Evolutionary conservation across 768 basidiomycete genomes (phyloP), one percentile per base, ranked within the genome.

Genomic region (Boletus barrowsii): DNA sequence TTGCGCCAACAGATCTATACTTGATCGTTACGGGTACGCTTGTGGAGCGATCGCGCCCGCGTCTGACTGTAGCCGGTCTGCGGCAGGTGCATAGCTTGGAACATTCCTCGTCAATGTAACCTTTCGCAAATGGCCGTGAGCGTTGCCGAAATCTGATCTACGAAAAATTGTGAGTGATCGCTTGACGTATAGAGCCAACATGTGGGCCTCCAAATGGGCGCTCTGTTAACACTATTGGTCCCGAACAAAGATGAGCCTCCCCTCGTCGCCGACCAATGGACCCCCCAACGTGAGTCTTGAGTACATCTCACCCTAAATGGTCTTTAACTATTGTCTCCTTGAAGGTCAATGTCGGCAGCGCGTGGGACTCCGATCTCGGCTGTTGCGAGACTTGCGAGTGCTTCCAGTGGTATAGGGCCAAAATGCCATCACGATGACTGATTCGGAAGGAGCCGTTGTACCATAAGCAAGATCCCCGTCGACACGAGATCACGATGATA

Each of bases 331-430:
- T 29, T 24, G 9, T 43, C 36, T 47, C 26, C 18, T 50, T 22
- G 36, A 10, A 51, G 15, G 41, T 35, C 37, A 6, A 50, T 60
- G 49, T 59, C 58, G 58, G 63, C 64, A 63, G 30, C 43, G 35
- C 58, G 64, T 66, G 54, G 50, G 59, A 65, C 39, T 40, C 54
- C 42, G 58, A 51, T 39, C 49, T 66, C 61, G 61, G 55, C 36
- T 65, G 48, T 44, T 42, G 40, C 37, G 35, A 10, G 30, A 47
- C 51, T 46, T 35, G 10, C 33, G 11, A 35, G 10, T 26, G 8
- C 17, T 47, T 26, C 47, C 8, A 44, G 47, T 49, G 51, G 20
- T 33, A 53, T 29, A 53, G 32, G 36, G 57, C 29, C 57, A 35
- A 9, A 42, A 24, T 42, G 39, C 55, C 54, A 54, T 51, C 64